phyloP scores from a whole-genome alignment of 768 basidiomycete species.

The Pisolithus sp. region DNA sequence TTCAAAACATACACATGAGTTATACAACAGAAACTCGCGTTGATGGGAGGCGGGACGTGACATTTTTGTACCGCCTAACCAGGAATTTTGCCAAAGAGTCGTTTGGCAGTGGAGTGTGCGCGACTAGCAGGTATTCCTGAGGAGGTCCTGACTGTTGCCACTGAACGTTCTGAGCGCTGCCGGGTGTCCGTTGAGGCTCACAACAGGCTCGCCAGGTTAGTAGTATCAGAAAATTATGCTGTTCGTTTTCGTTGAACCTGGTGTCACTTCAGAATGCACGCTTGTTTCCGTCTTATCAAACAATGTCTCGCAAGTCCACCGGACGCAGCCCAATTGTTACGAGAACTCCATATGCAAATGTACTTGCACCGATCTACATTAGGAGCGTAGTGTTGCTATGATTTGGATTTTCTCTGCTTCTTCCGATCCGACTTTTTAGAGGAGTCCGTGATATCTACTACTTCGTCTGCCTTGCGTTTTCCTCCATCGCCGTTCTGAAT shows the following conservation, averaged over 20 bases:
- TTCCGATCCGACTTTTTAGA: constrained; percentile 39
- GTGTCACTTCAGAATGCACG: constrained; percentile 18
- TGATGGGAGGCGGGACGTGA: constrained; percentile 73
- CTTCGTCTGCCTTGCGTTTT: constrained; percentile 39
- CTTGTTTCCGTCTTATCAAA: constrained; percentile 21
- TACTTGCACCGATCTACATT: constrained; percentile 2
- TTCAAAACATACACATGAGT: constrained; percentile 84
- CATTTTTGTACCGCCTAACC: constrained; percentile 77
- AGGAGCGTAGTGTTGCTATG: constrained; percentile 12
- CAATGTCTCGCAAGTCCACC: constrained; percentile 17
- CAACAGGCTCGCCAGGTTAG: constrained; percentile 45
- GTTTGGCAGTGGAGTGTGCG: constrained; percentile 90
- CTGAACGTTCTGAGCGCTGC: constrained; percentile 48
- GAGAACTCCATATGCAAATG: constrained; percentile 14
- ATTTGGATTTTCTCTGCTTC: constrained; percentile 38
- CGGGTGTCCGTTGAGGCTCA: constrained; percentile 46
- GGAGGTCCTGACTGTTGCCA: constrained; percentile 55
- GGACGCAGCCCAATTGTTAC: constrained; percentile 12
- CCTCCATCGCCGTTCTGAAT: neutral
- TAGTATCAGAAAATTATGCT: neutral
- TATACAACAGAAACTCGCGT: constrained; percentile 64
- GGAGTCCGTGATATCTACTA: constrained; percentile 15
- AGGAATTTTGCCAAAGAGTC: constrained; percentile 74
- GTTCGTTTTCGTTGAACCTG: neutral
- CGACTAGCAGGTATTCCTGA: constrained; percentile 81